These are phyloP conservation scores for Apiospora saccharicola DNA, from an alignment of 2,329 filamentous ascomycete species.

Conservation along the genomic window DNA sequence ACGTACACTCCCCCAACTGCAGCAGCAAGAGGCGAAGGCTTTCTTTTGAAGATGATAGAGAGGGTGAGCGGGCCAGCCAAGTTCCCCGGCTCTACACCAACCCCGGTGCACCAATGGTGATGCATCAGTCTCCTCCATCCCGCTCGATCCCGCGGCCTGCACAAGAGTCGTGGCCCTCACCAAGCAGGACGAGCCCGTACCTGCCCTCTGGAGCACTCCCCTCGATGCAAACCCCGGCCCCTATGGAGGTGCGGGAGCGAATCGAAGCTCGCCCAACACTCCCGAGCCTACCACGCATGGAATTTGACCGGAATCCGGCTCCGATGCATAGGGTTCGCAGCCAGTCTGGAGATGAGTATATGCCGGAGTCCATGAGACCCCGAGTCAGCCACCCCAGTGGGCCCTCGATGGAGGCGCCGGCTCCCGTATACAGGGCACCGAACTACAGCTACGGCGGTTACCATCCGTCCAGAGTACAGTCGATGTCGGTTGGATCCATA, in stretches of 20 bases:
- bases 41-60: slow-evolving; percentile 50
- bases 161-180: slow-evolving; percentile 46
- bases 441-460: slow-evolving; percentile 47
- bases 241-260: slow-evolving; percentile 46
- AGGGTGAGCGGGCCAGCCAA: slow-evolving; percentile 50
- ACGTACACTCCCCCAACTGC: slow-evolving; percentile 56
- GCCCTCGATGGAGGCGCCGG: slow-evolving; percentile 42
- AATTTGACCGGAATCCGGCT: slow-evolving; percentile 46
- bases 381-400: slow-evolving; percentile 36
- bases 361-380: slow-evolving; percentile 36
- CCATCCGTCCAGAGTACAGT: slow-evolving; percentile 54
- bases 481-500: slow-evolving; percentile 53
- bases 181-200: slow-evolving; percentile 46
- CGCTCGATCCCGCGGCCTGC: slow-evolving; percentile 34
- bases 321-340: slow-evolving; percentile 43
- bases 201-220: slow-evolving; percentile 41
- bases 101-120: slow-evolving; percentile 37
- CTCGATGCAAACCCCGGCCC: slow-evolving; percentile 40
- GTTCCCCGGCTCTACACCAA: slow-evolving; percentile 56
- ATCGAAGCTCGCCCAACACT: slow-evolving; percentile 47
- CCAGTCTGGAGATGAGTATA: slow-evolving; percentile 46
- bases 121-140: slow-evolving; percentile 47
- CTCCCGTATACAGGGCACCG: slow-evolving; percentile 43
- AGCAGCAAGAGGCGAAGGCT: slow-evolving; percentile 58
- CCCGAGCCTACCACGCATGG: slow-evolving; percentile 50